phyloP scores from a whole-genome alignment of 2,329 filamentous ascomycete genomes.

The Epichloe uncinata region DNA sequence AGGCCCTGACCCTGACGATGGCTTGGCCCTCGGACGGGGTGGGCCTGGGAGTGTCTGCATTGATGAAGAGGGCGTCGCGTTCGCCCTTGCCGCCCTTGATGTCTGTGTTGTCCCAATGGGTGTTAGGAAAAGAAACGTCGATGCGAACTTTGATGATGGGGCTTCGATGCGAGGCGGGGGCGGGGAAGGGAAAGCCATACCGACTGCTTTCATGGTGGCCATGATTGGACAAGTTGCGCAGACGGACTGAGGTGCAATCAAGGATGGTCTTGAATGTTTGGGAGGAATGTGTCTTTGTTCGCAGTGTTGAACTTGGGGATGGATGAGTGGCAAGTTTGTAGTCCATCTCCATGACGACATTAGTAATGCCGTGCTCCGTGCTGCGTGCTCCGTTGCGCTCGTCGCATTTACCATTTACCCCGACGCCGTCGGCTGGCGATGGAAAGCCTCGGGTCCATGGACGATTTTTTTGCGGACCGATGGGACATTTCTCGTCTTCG shows the following conservation, averaged over 20 bases:
- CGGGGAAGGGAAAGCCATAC: constrained; percentile 13
- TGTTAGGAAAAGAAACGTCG: too few species aligned
- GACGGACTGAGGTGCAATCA: too few species aligned
- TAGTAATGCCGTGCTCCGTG: background rate
- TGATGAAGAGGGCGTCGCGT: constrained; percentile 46
- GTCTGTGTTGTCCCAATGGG: constrained; percentile 23
- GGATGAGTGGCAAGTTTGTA: background rate
- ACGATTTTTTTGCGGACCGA: background rate
- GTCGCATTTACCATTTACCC: too few species aligned
- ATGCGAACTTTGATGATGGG: too few species aligned
- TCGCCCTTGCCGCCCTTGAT: constrained; percentile 45
- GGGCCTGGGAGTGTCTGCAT: constrained; percentile 38
- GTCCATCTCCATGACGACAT: background rate
- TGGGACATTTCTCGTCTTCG: too few species aligned
- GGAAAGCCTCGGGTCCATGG: background rate
- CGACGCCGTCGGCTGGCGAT: background rate
- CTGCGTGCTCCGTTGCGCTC: background rate
- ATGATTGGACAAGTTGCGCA: constrained; percentile 9
- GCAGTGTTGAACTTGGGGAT: background rate
- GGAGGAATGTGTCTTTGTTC: too few species aligned
- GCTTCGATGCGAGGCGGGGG: background rate
- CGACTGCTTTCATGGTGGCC: constrained; percentile 30
- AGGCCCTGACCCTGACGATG: constrained; percentile 69
- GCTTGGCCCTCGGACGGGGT: constrained; percentile 47
- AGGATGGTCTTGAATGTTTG: background rate